Percentiles rank a stretch among this genome's conserved stretches.
These are phyloP conservation scores for Naganishia albida DNA, from an alignment of 1,284 basidiomycete genomes.

Conservation along the genomic window DNA sequence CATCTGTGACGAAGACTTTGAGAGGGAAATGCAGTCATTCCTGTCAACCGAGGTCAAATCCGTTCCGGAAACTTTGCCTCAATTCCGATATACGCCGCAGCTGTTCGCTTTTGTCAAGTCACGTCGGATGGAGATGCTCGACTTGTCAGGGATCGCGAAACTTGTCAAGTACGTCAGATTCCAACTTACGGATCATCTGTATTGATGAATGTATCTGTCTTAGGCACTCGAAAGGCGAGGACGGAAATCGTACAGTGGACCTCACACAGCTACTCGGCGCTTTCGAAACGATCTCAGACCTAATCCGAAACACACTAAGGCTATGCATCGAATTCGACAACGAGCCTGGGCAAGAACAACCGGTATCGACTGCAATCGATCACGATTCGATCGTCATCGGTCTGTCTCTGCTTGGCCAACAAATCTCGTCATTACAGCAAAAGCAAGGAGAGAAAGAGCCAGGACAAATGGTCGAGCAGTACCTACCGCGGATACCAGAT, in stretches of 20 bases:
- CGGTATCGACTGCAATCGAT: not conserved
- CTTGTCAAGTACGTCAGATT: not conserved
- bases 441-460: not conserved
- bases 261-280: slow-evolving; percentile 8
- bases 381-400: not conserved
- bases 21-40: not conserved
- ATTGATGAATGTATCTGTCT: not conserved
- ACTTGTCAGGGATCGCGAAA: not conserved
- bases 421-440: not conserved
- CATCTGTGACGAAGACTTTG: not conserved
- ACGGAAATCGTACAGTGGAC: slow-evolving; percentile 1
- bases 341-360: not conserved
- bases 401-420: slow-evolving; percentile 9
- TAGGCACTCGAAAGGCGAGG: not conserved
- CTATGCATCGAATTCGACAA: slow-evolving; percentile 4
- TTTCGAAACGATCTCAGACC: not conserved
- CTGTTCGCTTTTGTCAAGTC: slow-evolving; percentile 6
- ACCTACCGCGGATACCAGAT: not conserved
- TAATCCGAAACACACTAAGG: not conserved
- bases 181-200: not conserved
- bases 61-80: not conserved
- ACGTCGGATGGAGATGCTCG: slow-evolving; percentile 11
- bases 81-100: slow-evolving; percentile 8
- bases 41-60: not conserved
- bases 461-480: not conserved